Evolutionary conservation across 164 flowering plant species (phyloP), one percentile per base, ranked within the genome.

Genomic region (Magnolia sinica): DNA sequence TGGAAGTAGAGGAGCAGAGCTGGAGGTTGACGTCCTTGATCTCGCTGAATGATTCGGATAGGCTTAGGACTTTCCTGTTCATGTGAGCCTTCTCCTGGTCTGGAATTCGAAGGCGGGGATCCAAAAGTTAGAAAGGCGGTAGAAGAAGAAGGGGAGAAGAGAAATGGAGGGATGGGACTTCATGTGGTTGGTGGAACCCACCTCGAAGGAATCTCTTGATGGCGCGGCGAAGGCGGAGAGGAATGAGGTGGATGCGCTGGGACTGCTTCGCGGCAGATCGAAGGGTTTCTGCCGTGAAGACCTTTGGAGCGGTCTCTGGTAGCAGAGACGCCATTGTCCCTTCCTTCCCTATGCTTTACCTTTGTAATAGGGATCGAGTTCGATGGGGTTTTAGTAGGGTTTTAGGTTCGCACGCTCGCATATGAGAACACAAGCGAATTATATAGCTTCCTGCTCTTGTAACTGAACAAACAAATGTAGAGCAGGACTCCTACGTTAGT

Each of bases 191-290:
- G 73, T 14, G 71, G 31, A 9, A 11, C 9, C 3, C 72, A 91
- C 98, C 98, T 84, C 83, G 83, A 79, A 96, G 80, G 84, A 76
- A 94, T 52, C 81, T 84, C 63, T 89, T 87, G 81, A 96, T 92
- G 80, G 99, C 97, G 59, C 96, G 81, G 72, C 97, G 94, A 75
- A 96, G 97, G 55, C 93, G 91, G 70, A 90, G 83, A 61, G 98
- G 91, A 71, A 92, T 87, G 52, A 87, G 72, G 70, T 81, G 88
- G 80, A 91, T 85, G 16, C 89, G 59, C 13, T 80, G 72, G 3
- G 99, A 94, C 72, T 91, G 97, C 76, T 90, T 94, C 64, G 95
- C 93, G 7, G 96, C 96, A 11, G 90, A 76, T 20, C 88, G 85
- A 61, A 94, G 88, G 29, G 89, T 82, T 77, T 96, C 98, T 3